Percentiles rank a stretch among this genome's conserved stretches.
Evolutionary conservation across 345 rosid species (phyloP).

Genomic region (Gossypium bickii): DNA sequence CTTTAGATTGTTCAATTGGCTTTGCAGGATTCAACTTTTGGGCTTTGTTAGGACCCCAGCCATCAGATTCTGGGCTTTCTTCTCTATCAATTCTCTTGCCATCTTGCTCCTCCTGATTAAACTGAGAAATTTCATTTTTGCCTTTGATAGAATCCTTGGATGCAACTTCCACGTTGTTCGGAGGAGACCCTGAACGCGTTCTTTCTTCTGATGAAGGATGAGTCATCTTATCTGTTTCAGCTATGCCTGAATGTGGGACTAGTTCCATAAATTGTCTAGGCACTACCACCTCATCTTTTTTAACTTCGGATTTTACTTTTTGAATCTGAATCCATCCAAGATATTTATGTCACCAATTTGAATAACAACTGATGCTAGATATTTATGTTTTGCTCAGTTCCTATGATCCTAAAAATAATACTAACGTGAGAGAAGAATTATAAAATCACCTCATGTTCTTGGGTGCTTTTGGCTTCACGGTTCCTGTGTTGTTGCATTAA

Average conservation of each 20-base stretch:
- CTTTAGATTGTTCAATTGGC: constrained; percentile 53
- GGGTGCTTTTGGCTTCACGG: constrained; percentile 23
- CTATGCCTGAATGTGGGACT: constrained; percentile 34
- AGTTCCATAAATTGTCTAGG: constrained; percentile 70
- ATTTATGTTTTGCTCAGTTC: background rate
- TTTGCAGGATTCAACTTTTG: constrained; percentile 36
- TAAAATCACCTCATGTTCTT: constrained; percentile 36
- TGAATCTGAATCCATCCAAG: constrained; percentile 30
- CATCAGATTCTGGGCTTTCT: constrained; percentile 65
- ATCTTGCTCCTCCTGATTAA: constrained; percentile 28
- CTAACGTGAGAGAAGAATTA: background rate
- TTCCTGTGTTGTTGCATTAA: constrained; percentile 53
- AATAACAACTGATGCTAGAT: background rate
- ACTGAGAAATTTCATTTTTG: constrained; percentile 26
- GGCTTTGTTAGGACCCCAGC: constrained; percentile 50
- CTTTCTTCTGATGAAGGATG: constrained; percentile 75
- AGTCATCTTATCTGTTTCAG: constrained; percentile 36
- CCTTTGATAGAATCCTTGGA: constrained; percentile 18
- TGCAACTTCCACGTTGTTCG: constrained; percentile 21
- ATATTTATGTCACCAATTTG: background rate
- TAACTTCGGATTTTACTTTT: constrained; percentile 44
- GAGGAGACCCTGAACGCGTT: constrained; percentile 54
- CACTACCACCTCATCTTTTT: constrained; percentile 31
- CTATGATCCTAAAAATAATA: background rate
- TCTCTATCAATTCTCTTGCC: constrained; percentile 51